Percentiles rank a stretch among this genome's conserved stretches.
Evolutionary conservation across 83 land plant species (phyloP).

Genomic region (Thuja plicata): DNA sequence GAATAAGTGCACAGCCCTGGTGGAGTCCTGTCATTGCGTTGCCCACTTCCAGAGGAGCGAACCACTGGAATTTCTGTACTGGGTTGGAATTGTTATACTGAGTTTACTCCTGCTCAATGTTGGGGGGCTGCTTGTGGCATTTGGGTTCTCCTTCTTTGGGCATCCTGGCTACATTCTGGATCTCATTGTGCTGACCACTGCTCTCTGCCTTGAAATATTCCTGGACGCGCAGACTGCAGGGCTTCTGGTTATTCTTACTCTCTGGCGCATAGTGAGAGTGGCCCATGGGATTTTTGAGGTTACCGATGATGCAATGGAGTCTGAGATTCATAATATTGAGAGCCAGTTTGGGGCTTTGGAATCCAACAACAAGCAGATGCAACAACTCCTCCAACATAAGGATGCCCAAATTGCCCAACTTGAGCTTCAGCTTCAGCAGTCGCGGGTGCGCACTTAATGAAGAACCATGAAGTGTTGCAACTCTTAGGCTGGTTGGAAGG

Average conservation of each 20-base stretch:
- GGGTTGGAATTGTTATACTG: slow-evolving; percentile 30
- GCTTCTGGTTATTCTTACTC: slow-evolving; percentile 55
- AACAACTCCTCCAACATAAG: slow-evolving; percentile 8
- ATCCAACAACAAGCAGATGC: slow-evolving; percentile 16
- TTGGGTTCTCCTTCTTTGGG: slow-evolving; percentile 42
- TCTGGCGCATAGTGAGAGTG: slow-evolving; percentile 77
- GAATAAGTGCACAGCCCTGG: slow-evolving; percentile 18
- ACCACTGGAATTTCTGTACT: slow-evolving; percentile 23
- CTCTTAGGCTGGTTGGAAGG: background rate
- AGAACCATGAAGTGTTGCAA: background rate
- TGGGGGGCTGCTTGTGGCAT: slow-evolving; percentile 34
- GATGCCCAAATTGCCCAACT: background rate
- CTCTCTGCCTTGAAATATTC: slow-evolving; percentile 51
- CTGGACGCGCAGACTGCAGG: slow-evolving; percentile 55
- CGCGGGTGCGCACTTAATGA: background rate
- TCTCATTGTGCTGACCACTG: slow-evolving; percentile 51
- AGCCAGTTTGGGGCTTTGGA: slow-evolving; percentile 30
- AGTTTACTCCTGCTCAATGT: slow-evolving; percentile 21
- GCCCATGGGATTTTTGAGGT: slow-evolving; percentile 70
- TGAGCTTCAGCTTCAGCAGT: background rate
- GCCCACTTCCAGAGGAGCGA: slow-evolving; percentile 2
- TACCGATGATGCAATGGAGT: slow-evolving; percentile 66
- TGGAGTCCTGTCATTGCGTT: slow-evolving; percentile 16
- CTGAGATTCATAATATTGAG: slow-evolving; percentile 34
- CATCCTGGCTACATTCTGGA: slow-evolving; percentile 62